Evolutionary conservation across 106 monocot genomes (phyloP).

Genomic region (Platanthera guangdongensis): DNA sequence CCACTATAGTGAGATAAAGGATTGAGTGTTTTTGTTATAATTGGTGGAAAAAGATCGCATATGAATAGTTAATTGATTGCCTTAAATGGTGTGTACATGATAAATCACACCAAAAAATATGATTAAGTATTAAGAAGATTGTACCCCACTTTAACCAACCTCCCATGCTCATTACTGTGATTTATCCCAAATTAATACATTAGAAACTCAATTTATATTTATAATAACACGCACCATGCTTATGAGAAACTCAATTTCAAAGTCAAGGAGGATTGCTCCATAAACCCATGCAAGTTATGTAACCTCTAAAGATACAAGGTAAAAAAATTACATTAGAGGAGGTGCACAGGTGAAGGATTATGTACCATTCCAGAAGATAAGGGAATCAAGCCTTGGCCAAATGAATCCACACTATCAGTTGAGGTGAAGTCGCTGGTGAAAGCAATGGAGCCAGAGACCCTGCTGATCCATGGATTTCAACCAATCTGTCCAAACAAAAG

Average conservation of each 20-base stretch:
- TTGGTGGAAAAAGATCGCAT: not conserved
- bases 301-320: not conserved
- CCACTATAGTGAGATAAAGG: no score
- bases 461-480: conserved; percentile 36
- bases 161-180: not conserved
- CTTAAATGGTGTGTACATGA: not conserved
- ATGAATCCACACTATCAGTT: conserved; percentile 31
- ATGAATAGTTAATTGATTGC: not conserved
- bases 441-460: conserved; percentile 25
- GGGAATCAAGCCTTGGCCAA: conserved; percentile 29
- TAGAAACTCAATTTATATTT: no score
- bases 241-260: conserved; percentile 1
- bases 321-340: not conserved
- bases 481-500: conserved; percentile 53
- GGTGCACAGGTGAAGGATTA: not conserved
- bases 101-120: not conserved
- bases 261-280: not conserved
- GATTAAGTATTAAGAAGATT: not conserved
- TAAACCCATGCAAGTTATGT: not conserved
- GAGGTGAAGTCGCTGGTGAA: conserved; percentile 44
- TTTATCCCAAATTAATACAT: not conserved
- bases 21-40: no score
- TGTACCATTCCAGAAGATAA: conserved; percentile 49
- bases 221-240: not conserved
- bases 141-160: not conserved